Conservation (phyloP, 805 yeast species). For the Metschnikowia corniflorae region DNA sequence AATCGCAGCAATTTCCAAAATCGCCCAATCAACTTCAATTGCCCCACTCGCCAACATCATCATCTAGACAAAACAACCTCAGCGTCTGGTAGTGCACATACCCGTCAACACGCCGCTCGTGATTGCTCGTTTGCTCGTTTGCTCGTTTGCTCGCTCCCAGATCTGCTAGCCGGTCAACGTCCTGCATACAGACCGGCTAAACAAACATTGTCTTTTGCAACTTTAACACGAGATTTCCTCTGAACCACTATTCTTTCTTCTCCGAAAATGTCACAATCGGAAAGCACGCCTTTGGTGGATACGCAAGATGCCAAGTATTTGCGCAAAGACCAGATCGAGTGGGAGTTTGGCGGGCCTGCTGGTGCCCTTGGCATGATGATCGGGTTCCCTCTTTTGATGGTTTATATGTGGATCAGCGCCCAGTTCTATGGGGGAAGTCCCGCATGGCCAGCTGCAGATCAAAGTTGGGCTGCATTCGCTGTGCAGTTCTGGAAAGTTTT, state of each 20-base stretch:
- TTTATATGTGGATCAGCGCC: slow-evolving; percentile 93
- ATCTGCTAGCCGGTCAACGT: neutral
- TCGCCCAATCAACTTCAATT: too few relatives aligned
- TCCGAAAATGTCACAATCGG: slow-evolving; percentile 5
- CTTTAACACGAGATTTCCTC: neutral
- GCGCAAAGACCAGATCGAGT: slow-evolving; percentile 54
- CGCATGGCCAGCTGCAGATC: slow-evolving; percentile 61
- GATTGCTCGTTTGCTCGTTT: slow-evolving; percentile 3
- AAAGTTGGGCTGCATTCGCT: slow-evolving; percentile 51
- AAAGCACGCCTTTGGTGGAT: slow-evolving; percentile 4
- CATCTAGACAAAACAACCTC: too few relatives aligned
- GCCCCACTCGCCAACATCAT: too few relatives aligned
- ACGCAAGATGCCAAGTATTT: slow-evolving; percentile 26
- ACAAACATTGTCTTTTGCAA: neutral
- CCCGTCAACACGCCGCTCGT: too few relatives aligned
- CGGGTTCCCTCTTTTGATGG: slow-evolving; percentile 92
- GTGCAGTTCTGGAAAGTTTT: slow-evolving; percentile 37
- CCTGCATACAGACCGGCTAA: neutral
- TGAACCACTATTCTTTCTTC: neutral
- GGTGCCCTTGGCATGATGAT: slow-evolving; percentile 91
- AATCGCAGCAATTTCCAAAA: too few relatives aligned
- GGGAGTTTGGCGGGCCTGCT: slow-evolving; percentile 89
- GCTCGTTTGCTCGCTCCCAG: slow-evolving; percentile 1
- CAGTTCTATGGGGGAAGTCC: slow-evolving; percentile 71
- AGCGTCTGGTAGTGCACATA: too few relatives aligned